phyloP scores from a whole-genome alignment of 164 flowering plant species.

The Liquidambar formosana region DNA sequence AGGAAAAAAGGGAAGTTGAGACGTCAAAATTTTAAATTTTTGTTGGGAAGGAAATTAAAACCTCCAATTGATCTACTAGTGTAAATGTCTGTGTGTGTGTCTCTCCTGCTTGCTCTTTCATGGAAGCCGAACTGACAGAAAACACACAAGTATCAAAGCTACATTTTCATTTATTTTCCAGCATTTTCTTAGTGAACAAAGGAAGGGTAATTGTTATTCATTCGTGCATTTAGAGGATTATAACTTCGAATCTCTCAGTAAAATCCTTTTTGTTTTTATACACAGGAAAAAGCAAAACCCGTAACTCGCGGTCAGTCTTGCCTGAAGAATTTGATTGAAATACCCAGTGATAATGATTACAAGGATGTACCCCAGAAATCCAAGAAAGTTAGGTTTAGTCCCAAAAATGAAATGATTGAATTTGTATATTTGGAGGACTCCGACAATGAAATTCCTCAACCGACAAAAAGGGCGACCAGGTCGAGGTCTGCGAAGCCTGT shows the following conservation, averaged over 20 bases:
- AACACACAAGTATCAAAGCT: too few species aligned
- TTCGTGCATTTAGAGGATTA: too few species aligned
- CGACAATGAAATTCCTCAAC: neutral
- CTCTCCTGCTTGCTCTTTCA: too few species aligned
- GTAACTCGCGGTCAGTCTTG: slow-evolving; percentile 17
- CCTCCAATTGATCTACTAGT: too few species aligned
- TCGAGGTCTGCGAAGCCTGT: slow-evolving; percentile 11
- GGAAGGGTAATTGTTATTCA: too few species aligned
- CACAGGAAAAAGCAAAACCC: slow-evolving; percentile 20
- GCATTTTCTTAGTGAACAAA: too few species aligned
- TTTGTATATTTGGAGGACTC: slow-evolving; percentile 10
- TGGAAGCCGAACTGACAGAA: too few species aligned
- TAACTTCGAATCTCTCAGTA: too few species aligned
- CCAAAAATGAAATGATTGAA: slow-evolving; percentile 32
- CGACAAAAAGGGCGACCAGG: slow-evolving; percentile 7
- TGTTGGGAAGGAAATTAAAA: neutral
- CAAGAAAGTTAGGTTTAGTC: slow-evolving; percentile 56
- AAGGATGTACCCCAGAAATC: slow-evolving; percentile 11
- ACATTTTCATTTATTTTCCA: too few species aligned
- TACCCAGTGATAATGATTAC: slow-evolving; percentile 16
- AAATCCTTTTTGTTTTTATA: neutral
- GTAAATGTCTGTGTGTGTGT: too few species aligned
- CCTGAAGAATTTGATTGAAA: slow-evolving; percentile 22
- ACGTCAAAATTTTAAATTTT: neutral
- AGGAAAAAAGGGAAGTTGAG: neutral